Evolutionary conservation across 2,329 filamentous ascomycete genomes (phyloP).

Genomic region (Colletotrichum truncatum): DNA sequence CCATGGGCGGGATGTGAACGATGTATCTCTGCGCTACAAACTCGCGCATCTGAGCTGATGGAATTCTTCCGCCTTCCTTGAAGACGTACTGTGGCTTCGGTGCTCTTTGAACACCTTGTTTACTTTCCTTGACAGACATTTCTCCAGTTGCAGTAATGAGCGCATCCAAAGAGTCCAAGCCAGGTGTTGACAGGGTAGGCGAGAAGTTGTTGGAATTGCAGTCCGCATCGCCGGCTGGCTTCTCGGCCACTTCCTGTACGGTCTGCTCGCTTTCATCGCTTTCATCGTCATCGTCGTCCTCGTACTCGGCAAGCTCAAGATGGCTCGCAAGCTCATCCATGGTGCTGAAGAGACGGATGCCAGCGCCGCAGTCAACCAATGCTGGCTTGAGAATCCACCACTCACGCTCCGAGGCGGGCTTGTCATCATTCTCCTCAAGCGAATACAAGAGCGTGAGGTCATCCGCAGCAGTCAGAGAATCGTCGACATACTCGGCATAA

Average conservation of each 20-base stretch:
- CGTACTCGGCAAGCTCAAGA: constrained; percentile 45
- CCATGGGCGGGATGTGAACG: constrained; percentile 40
- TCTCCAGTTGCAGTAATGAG: constrained; percentile 40
- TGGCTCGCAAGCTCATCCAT: constrained; percentile 44
- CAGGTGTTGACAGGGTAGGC: constrained; percentile 36
- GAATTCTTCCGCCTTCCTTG: constrained; percentile 43
- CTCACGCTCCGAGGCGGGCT: constrained; percentile 38
- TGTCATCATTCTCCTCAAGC: constrained; percentile 43
- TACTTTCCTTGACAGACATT: constrained; percentile 25
- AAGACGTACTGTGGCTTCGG: constrained; percentile 36
- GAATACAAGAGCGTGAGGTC: constrained; percentile 45
- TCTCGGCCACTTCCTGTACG: constrained; percentile 2
- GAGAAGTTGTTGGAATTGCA: constrained; percentile 26
- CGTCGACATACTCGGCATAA: constrained; percentile 49
- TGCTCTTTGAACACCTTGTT: neutral
- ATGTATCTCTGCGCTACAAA: constrained; percentile 50
- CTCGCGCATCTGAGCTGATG: constrained; percentile 46
- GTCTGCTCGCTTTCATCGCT: constrained; percentile 31
- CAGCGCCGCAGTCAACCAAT: constrained; percentile 48
- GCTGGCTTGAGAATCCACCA: constrained; percentile 53
- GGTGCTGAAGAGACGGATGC: constrained; percentile 49
- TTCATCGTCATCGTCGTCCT: constrained; percentile 39
- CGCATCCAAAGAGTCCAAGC: constrained; percentile 39
- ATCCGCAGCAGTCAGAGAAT: constrained; percentile 45
- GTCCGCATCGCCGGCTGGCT: neutral